phyloP scores from a whole-genome alignment of 345 rosid genomes.

The Hypericum perforatum region DNA sequence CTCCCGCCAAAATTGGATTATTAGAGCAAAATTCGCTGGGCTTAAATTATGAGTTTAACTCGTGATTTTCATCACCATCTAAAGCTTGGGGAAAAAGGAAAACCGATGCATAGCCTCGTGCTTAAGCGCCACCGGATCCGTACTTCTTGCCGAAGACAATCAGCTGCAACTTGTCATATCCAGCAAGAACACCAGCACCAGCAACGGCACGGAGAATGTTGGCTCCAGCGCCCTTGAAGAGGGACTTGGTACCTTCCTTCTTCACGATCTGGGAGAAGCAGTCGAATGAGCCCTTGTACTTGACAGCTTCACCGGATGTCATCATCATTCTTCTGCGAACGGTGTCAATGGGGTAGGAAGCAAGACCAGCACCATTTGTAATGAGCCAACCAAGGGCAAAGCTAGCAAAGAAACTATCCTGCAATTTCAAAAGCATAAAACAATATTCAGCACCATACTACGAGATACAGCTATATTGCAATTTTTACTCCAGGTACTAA shows the following conservation, averaged over 20 bases:
- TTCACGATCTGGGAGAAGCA: constrained; percentile 68
- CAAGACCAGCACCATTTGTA: constrained; percentile 5
- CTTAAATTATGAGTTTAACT: not conserved
- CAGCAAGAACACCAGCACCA: constrained; percentile 90
- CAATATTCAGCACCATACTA: not conserved
- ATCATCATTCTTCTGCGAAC: constrained; percentile 98
- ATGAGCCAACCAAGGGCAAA: constrained; percentile 4
- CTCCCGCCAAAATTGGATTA: not conserved
- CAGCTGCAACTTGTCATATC: constrained; percentile 80
- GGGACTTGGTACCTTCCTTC: constrained; percentile 74
- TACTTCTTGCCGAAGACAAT: constrained; percentile 75
- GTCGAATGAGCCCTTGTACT: constrained; percentile 66
- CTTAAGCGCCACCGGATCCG: constrained; percentile 57
- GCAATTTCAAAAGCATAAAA: not conserved
- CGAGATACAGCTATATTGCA: too few relatives aligned
- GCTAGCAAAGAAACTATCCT: constrained; percentile 7
- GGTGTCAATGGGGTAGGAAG: constrained; percentile 44
- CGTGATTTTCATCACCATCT: constrained; percentile 3
- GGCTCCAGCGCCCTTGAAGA: constrained; percentile 91
- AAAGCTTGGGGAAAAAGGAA: not conserved
- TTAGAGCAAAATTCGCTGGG: not conserved
- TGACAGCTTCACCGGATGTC: constrained; percentile 92
- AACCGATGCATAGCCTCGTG: not conserved
- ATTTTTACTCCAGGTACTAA: too few relatives aligned
- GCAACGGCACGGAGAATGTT: constrained; percentile 87